Base-by-base conservation (phyloP, 2,329 filamentous ascomycete genomes). In the Colletotrichum sp. region DNA sequence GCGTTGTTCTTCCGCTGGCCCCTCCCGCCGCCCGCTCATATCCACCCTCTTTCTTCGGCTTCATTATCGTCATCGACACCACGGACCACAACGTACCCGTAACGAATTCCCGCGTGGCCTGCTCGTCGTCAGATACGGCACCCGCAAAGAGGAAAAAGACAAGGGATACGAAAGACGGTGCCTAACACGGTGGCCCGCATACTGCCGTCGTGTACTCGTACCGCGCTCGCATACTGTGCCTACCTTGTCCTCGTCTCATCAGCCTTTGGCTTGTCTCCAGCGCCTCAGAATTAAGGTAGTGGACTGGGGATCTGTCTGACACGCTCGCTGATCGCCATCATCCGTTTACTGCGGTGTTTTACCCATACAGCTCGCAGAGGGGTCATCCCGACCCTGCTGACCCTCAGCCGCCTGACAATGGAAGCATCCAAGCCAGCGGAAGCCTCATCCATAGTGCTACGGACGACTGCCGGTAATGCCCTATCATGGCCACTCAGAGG, bases 261-360 rank as follows among this genome's bases (percentile, higher is more conserved):
- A 48, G 39, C 39, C 63, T 30, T 64, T 70, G 66, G 32, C 36
- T 10, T 14, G 6, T 63, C 26, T 16, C 55, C 43, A 57, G 65
- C 55, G 60, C 30, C 57, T 66, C 73, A 59, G 55, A 34, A 75
- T 72, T 72, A 75, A 72, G 70, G 69, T 75, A 68, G 69, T 72
- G 69, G 72, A 36, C 55, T 63, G 43, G 73, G 28, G 39, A 72
- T 75, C 59, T 57, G 57, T 28, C 63, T 61, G 68, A 48, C 61
- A 61, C 21, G 16, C 28, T 61, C 61, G 72, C 48, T 39, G 72
- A 72, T 75, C 72, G 61, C 68, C 61, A 72, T 67, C 68, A 52
- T 52, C 60, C 68, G 68, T 61, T 66, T 52, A 39, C 39, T 26
- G 16, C 34, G 59, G 36, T 57, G 66, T 74, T 65, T 74, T 66